Conservation (phyloP, 306 rosid species). For the Cucumis cinereus region DNA sequence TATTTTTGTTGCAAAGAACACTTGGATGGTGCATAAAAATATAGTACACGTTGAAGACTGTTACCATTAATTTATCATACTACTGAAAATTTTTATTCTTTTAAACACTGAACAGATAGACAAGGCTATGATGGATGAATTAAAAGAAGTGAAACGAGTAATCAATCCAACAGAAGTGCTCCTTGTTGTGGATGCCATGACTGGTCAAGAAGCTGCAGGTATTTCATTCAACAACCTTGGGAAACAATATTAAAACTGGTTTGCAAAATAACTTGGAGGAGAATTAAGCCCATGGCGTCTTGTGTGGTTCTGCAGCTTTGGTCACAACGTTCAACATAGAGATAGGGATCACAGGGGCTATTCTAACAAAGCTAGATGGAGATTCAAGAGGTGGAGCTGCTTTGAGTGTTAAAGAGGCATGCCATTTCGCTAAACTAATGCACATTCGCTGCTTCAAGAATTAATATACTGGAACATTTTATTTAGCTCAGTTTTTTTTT, state of each 20-base stretch:
- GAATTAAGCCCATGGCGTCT: constrained; percentile 9
- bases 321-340: constrained; percentile 90
- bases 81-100: background rate
- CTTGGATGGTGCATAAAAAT: background rate
- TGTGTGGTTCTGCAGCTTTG: constrained; percentile 45
- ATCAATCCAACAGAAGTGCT: constrained; percentile 84
- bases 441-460: background rate
- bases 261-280: background rate
- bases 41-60: background rate
- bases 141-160: constrained; percentile 72
- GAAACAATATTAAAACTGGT: background rate
- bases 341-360: constrained; percentile 98
- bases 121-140: constrained; percentile 91
- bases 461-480: background rate
- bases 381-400: constrained; percentile 99
- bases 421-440: background rate
- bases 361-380: constrained; percentile 95
- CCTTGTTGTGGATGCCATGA: constrained; percentile 99
- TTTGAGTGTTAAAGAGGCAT: constrained; percentile 94
- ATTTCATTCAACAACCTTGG: constrained; percentile 5
- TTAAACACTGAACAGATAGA: constrained; percentile 49
- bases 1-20: background rate
- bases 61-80: constrained; percentile 2
- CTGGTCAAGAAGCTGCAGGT: constrained; percentile 99
- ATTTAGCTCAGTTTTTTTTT: background rate